A percentile compares a stretch with the other conserved stretches of the same genome.
phyloP scores from a whole-genome alignment of 75 land plant genomes.

The Larix kaempferi region DNA sequence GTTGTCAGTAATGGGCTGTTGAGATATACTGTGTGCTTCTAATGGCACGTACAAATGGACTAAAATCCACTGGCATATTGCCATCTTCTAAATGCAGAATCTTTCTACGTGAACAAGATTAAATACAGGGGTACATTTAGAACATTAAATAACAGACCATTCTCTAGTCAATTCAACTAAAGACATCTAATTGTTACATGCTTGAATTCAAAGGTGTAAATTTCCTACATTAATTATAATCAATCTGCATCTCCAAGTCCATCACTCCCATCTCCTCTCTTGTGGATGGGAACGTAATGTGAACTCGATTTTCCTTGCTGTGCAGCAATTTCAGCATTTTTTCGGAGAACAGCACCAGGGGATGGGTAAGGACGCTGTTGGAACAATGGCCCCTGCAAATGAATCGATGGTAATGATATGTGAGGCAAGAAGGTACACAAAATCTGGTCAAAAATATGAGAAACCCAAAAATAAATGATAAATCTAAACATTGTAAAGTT shows the following conservation, averaged over 20 bases:
- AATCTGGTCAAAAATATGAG: not conserved
- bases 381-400: slow-evolving; percentile 88
- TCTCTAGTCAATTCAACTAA: not conserved
- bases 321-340: slow-evolving; percentile 91
- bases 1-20: not conserved
- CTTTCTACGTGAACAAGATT: not conserved
- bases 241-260: slow-evolving; percentile 98
- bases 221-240: not conserved
- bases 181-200: not conserved
- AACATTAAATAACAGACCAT: not conserved
- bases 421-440: not conserved
- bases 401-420: not conserved
- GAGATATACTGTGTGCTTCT: not conserved
- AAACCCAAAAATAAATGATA: not conserved
- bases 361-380: slow-evolving; percentile 99
- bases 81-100: not conserved
- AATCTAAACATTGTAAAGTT: not conserved
- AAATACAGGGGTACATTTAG: not conserved
- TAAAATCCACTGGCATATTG: not conserved
- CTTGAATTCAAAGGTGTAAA: not conserved
- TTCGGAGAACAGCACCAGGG: slow-evolving; percentile 94
- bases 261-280: slow-evolving; percentile 98
- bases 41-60: not conserved
- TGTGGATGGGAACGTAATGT: slow-evolving; percentile 58
- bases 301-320: slow-evolving; percentile 59